A percentile compares a stretch with the other conserved stretches of the same genome.
These are phyloP conservation scores for Metarhizium anisopliae DNA, from an alignment of 2,329 filamentous ascomycete genomes.

Conservation along the genomic window DNA sequence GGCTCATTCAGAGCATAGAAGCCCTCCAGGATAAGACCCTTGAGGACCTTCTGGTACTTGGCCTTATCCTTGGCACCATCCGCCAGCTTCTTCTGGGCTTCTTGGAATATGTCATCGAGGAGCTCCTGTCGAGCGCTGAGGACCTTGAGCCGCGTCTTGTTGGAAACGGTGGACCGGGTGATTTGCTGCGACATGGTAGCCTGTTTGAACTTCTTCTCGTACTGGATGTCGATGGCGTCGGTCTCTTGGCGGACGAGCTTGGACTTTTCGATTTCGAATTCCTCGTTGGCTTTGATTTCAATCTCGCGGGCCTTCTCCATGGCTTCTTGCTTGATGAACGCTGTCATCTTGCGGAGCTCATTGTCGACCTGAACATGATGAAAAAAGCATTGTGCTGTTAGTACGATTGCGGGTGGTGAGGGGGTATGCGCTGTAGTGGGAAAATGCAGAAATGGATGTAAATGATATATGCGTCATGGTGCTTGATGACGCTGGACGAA, in stretches of 20 bases:
- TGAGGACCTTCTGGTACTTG: slow-evolving; percentile 69
- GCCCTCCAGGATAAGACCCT: slow-evolving; percentile 79
- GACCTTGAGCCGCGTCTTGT: slow-evolving; percentile 89
- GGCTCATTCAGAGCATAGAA: slow-evolving; percentile 80
- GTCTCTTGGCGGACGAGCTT: slow-evolving; percentile 97
- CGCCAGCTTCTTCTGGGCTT: slow-evolving; percentile 62
- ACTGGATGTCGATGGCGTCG: slow-evolving; percentile 79
- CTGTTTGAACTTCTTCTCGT: slow-evolving; percentile 99
- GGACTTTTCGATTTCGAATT: slow-evolving; percentile 98
- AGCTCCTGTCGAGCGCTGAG: slow-evolving; percentile 82
- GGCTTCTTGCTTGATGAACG: slow-evolving; percentile 98
- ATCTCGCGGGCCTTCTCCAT: slow-evolving; percentile 96
- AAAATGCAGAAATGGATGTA: not conserved
- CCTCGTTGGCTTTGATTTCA: slow-evolving; percentile 95
- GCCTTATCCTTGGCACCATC: slow-evolving; percentile 55
- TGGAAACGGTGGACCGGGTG: slow-evolving; percentile 88
- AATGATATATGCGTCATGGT: slow-evolving; percentile 11
- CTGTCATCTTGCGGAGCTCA: slow-evolving; percentile 99
- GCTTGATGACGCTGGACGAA: slow-evolving; percentile 8
- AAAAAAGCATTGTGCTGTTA: not conserved
- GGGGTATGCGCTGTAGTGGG: not conserved
- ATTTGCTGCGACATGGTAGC: slow-evolving; percentile 98
- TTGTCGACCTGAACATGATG: slow-evolving; percentile 64
- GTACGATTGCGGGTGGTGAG: not conserved
- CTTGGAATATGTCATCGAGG: slow-evolving; percentile 81